Percentiles rank a stretch among this genome's conserved stretches.
Conservation (phyloP, 768 basidiomycete genomes). For the Agaricus subrufescens region DNA sequence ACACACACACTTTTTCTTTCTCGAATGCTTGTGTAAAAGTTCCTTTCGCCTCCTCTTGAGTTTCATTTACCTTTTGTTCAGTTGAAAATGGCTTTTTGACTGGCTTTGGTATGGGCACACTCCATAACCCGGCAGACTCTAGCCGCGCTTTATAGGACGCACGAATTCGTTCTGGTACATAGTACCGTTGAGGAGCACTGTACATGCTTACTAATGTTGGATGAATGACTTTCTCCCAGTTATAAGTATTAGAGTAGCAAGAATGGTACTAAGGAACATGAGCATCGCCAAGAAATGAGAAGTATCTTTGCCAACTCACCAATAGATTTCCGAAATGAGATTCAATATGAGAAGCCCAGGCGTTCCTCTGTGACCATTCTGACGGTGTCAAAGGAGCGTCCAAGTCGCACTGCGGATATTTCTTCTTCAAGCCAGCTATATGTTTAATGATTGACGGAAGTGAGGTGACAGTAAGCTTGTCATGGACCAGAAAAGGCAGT, state of each 20-base stretch:
- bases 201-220: conserved; percentile 53
- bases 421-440: conserved; percentile 45
- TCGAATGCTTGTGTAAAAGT: conserved; percentile 54
- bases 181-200: conserved; percentile 69
- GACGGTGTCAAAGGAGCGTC: conserved; percentile 40
- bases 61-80: conserved; percentile 21
- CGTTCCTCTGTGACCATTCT: conserved; percentile 51
- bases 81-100: conserved; percentile 40
- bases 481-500: conserved; percentile 67
- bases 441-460: conserved; percentile 64
- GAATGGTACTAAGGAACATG: conserved; percentile 45
- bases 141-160: conserved; percentile 51
- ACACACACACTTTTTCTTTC: conserved; percentile 50
- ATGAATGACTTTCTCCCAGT: conserved; percentile 57
- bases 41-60: conserved; percentile 26
- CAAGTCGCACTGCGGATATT: conserved; percentile 33
- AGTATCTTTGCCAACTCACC: conserved; percentile 37
- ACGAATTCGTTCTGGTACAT: conserved; percentile 62
- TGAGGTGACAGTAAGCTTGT: conserved; percentile 41
- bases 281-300: conserved; percentile 6
- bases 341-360: conserved; percentile 65
- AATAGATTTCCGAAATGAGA: conserved; percentile 65
- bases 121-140: conserved; percentile 64
- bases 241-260: conserved; percentile 56
- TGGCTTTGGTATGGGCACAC: conserved; percentile 25